Base-by-base conservation (phyloP, 768 basidiomycete species). In the Rhodosporidiobolus sp. region DNA sequence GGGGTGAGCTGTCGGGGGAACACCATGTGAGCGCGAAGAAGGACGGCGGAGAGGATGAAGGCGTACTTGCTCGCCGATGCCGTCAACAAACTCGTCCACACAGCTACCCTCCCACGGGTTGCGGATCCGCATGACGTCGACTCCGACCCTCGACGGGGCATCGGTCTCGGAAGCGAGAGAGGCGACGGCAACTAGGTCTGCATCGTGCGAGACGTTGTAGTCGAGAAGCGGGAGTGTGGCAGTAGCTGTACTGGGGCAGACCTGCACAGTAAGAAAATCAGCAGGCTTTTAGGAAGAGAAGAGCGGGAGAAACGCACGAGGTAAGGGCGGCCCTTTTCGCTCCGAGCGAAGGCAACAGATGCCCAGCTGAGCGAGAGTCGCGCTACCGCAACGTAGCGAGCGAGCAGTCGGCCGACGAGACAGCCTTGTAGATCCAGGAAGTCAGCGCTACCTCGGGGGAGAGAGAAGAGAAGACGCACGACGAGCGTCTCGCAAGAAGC, bases 131-230 rank as follows among this genome's bases (percentile, higher is more conserved):
- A 76, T 76, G n/a, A 73, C 52, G 46, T 76, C 75, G 24, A 68
- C 49, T 0, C 75, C 75, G 0, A 70, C 30, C 1, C 48, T 32
- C 1, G 2, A 5, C 8, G 38, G 11, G 10, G 6, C 24, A 8
- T 26, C 11, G 20, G 53, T 9, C 2, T 3, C 26, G 63, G 11
- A 17, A 8, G 30, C 19, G 12, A 53, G 6, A 12, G 63, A 70
- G 1, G 53, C 71, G 14, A 70, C 28, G 10, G 34, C 60, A 43
- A 76, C 66, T 22, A 64, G 46, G 50, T 67, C 49, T 28, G 69
- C 60, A 58, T 75, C 73, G 52, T 75, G 73, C 56, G 73, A 70
- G 49, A 65, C 58, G 59, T 73, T 76, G 62, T 24, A 73, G 63
- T 76, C 75, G 63, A 76, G 2, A 2, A 14, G 32, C 17, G 56